These are phyloP conservation scores for Mycena pura DNA, from an alignment of 768 basidiomycete species.

Conservation along the genomic window DNA sequence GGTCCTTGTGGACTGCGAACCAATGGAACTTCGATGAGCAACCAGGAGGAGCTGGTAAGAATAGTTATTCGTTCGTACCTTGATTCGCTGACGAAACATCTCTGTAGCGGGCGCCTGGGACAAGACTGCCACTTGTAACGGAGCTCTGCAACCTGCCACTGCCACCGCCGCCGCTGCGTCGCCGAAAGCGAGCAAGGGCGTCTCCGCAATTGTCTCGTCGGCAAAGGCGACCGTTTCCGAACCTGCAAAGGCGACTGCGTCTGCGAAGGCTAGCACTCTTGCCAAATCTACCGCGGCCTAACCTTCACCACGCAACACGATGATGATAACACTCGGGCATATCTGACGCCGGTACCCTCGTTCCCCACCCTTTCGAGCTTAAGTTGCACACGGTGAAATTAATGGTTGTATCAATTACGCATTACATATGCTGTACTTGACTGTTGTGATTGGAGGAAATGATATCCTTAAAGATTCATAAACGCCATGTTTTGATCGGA, in stretches of 20 bases:
- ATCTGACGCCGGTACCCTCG: background rate
- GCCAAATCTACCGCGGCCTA: slow-evolving; percentile 2
- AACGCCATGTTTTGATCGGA: slow-evolving; percentile 1
- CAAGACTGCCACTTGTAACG: slow-evolving; percentile 12
- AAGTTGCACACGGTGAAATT: background rate
- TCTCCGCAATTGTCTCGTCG: background rate
- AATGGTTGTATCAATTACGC: background rate
- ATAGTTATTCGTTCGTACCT: background rate
- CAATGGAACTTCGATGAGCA: slow-evolving; percentile 20
- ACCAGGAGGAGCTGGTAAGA: slow-evolving; percentile 17
- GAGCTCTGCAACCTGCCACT: slow-evolving; percentile 8
- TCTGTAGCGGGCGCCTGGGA: slow-evolving; percentile 10
- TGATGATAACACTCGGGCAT: background rate
- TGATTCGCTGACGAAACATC: background rate
- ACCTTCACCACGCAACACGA: background rate
- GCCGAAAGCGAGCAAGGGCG: background rate
- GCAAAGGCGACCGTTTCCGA: too few species aligned
- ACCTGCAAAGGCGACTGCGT: background rate
- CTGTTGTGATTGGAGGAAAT: background rate
- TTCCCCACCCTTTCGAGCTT: background rate
- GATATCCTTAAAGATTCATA: slow-evolving; percentile 6
- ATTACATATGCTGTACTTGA: background rate
- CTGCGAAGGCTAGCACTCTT: background rate
- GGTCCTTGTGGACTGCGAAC: slow-evolving; percentile 20
- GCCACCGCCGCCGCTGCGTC: background rate